These are phyloP conservation scores for Coemansia sp. DNA, from an alignment of 192 early-diverging fungal genomes.

Conservation along the genomic window DNA sequence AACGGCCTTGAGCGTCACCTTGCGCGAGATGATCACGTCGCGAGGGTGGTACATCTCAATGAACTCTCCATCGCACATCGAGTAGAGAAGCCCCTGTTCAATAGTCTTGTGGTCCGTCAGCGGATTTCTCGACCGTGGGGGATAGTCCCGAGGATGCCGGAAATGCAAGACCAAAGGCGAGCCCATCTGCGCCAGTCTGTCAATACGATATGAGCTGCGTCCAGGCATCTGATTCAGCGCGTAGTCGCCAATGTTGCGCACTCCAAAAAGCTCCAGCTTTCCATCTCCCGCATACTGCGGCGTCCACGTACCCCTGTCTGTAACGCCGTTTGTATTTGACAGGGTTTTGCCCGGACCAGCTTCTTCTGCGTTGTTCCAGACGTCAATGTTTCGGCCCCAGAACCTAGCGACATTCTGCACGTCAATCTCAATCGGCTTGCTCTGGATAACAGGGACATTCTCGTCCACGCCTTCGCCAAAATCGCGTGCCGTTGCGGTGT, in stretches of 20 bases:
- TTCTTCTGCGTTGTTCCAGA: slow-evolving; percentile 62
- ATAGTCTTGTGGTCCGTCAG: slow-evolving; percentile 34
- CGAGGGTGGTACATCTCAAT: slow-evolving; percentile 66
- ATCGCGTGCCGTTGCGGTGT: slow-evolving; percentile 36
- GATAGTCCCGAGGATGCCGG: slow-evolving; percentile 52
- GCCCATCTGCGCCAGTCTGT: slow-evolving; percentile 68
- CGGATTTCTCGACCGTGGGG: slow-evolving; percentile 27
- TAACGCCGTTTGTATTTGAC: slow-evolving; percentile 52
- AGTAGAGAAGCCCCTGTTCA: slow-evolving; percentile 58
- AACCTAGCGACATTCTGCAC: slow-evolving; percentile 73
- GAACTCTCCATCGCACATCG: slow-evolving; percentile 81
- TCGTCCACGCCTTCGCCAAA: slow-evolving; percentile 39
- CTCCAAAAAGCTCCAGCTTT: slow-evolving; percentile 66
- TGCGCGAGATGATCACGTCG: slow-evolving; percentile 61
- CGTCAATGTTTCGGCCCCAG: slow-evolving; percentile 70
- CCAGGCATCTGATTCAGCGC: slow-evolving; percentile 63
- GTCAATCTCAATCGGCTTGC: slow-evolving; percentile 68
- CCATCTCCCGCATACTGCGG: slow-evolving; percentile 71
- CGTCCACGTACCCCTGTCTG: slow-evolving; percentile 60
- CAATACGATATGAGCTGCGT: slow-evolving; percentile 57
- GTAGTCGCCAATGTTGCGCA: slow-evolving; percentile 63
- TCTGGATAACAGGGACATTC: slow-evolving; percentile 54
- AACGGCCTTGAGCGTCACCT: slow-evolving; percentile 66
- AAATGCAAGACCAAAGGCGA: slow-evolving; percentile 61
- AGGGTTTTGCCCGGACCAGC: slow-evolving; percentile 44